These are phyloP conservation scores for Hirschfeldia incana DNA, from an alignment of 345 rosid species.

Conservation along the genomic window DNA sequence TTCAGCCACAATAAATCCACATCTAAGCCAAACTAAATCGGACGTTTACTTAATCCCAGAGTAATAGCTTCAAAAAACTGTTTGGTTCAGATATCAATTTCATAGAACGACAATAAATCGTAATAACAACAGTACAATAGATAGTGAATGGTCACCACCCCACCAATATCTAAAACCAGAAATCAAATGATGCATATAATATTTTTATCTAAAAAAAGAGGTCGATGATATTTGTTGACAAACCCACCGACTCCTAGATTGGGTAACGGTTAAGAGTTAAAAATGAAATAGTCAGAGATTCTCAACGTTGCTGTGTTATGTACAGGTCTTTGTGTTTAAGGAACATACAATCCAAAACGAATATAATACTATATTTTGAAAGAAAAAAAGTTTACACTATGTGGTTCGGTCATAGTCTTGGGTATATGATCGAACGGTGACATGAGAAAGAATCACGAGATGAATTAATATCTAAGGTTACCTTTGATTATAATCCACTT, in stretches of 20 bases:
- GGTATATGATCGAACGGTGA: constrained; percentile 23
- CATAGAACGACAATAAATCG: constrained; percentile 12
- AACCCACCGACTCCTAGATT: constrained; percentile 33
- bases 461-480: constrained; percentile 16
- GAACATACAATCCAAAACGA: neutral
- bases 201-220: neutral
- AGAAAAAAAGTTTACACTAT: neutral
- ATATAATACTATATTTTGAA: neutral
- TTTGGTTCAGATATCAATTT: constrained; percentile 36
- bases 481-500: constrained; percentile 28
- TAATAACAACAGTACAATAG: constrained; percentile 5
- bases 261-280: constrained; percentile 25
- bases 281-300: neutral
- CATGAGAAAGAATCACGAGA: constrained; percentile 6
- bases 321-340: neutral
- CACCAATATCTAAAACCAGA: constrained; percentile 1
- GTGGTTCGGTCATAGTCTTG: neutral
- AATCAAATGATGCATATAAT: neutral
- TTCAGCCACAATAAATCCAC: neutral
- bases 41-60: neutral
- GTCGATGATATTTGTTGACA: constrained; percentile 14
- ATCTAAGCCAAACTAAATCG: constrained; percentile 6
- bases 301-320: neutral
- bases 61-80: neutral
- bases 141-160: neutral